These are phyloP conservation scores for Fusarium oligoseptatum DNA, from an alignment of 2,329 filamentous ascomycete species.

Conservation along the genomic window DNA sequence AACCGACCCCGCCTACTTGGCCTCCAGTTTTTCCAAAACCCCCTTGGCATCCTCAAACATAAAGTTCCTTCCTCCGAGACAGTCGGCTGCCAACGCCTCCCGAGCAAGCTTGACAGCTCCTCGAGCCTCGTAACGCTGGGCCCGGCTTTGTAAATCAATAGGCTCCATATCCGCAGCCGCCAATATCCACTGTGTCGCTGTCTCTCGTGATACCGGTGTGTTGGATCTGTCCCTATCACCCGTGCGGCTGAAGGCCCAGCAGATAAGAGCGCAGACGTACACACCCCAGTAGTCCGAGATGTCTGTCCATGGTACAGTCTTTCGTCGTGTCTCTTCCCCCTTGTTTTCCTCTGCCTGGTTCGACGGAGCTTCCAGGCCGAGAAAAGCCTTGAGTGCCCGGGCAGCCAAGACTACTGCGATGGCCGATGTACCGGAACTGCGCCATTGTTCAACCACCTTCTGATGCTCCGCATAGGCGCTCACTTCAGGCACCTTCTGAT, in stretches of 20 bases:
- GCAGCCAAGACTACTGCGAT: constrained; percentile 65
- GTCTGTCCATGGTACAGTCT: constrained; percentile 48
- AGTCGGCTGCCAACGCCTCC: constrained; percentile 62
- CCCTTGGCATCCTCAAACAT: constrained; percentile 66
- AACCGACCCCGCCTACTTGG: constrained; percentile 53
- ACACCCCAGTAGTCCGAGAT: constrained; percentile 68
- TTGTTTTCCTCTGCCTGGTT: constrained; percentile 3
- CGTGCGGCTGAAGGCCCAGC: constrained; percentile 67
- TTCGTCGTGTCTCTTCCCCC: constrained; percentile 7
- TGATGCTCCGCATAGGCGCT: constrained; percentile 62
- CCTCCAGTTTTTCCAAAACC: constrained; percentile 66
- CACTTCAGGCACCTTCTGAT: constrained; percentile 62
- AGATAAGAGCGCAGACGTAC: constrained; percentile 70
- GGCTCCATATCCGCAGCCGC: constrained; percentile 57
- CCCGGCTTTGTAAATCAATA: constrained; percentile 55
- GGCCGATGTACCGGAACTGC: constrained; percentile 59
- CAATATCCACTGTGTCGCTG: constrained; percentile 55
- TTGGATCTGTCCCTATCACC: constrained; percentile 36
- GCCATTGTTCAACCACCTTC: constrained; percentile 61
- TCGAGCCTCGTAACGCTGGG: constrained; percentile 57
- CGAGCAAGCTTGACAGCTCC: constrained; percentile 64
- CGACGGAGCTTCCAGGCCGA: constrained; percentile 47
- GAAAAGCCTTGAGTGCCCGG: constrained; percentile 62
- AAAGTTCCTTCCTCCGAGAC: constrained; percentile 61
- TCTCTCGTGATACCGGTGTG: constrained; percentile 42